phyloP scores from a whole-genome alignment of 768 basidiomycete species.

The Pleurotus eryngii region DNA sequence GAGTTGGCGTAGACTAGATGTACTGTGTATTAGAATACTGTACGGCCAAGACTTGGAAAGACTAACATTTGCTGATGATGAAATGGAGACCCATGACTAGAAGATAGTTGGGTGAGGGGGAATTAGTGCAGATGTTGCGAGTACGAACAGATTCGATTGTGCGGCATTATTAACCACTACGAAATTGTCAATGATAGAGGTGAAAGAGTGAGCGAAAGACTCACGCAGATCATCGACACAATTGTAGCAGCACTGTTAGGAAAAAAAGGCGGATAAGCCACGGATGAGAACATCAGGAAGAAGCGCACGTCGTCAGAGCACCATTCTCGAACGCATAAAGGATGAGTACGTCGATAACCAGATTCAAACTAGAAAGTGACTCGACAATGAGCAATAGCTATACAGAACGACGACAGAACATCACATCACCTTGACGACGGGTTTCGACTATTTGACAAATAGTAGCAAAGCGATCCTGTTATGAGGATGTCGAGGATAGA shows the following conservation, averaged over 20 bases:
- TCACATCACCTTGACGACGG: constrained; percentile 31
- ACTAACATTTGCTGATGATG: constrained; percentile 48
- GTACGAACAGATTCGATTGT: constrained; percentile 36
- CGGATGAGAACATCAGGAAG: not conserved
- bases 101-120: not conserved
- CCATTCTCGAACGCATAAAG: constrained; percentile 54
- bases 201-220: constrained; percentile 7
- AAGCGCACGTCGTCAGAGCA: constrained; percentile 41
- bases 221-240: constrained; percentile 44
- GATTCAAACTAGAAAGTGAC: constrained; percentile 34
- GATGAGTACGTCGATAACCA: constrained; percentile 43
- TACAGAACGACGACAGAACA: not conserved
- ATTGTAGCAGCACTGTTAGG: constrained; percentile 35
- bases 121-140: too few relatives aligned
- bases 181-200: not conserved
- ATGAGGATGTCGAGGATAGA: constrained; percentile 48
- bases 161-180: constrained; percentile 45
- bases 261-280: not conserved
- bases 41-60: not conserved
- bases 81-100: constrained; percentile 48
- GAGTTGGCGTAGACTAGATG: constrained; percentile 48
- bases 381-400: not conserved
- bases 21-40: not conserved
- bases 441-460: constrained; percentile 37
- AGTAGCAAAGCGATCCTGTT: constrained; percentile 40